phyloP scores from a whole-genome alignment of 2,329 filamentous ascomycete species.

The Stachybotrys chlorohalonatus region DNA sequence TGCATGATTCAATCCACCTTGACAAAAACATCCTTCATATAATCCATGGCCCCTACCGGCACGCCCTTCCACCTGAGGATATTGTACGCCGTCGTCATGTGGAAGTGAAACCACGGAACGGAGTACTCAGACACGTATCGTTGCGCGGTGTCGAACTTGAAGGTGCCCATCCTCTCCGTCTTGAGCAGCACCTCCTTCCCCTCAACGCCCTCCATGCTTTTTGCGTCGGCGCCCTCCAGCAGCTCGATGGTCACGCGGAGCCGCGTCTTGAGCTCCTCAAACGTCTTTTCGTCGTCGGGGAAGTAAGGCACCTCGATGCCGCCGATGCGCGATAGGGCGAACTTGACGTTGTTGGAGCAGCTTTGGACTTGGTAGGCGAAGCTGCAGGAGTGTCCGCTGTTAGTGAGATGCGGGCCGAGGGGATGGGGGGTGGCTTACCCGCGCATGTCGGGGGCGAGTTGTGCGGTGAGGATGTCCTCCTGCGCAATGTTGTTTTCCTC shows the following conservation, averaged over 20 bases:
- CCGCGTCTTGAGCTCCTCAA: conserved; percentile 19
- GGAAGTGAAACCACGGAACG: conserved; percentile 54
- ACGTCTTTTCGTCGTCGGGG: conserved; percentile 15
- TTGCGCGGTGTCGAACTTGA: conserved; percentile 18
- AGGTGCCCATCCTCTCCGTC: conserved; percentile 12
- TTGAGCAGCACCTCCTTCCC: conserved; percentile 13
- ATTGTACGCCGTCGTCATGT: conserved; percentile 44
- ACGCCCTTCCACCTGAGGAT: conserved; percentile 49
- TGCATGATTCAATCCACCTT: background rate
- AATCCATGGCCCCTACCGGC: conserved; percentile 48
- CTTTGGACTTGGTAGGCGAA: conserved; percentile 11
- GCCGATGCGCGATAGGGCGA: conserved; percentile 8
- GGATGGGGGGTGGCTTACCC: conserved; percentile 3
- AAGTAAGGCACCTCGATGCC: conserved; percentile 5
- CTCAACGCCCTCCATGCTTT: conserved; percentile 12
- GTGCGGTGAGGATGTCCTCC: conserved; percentile 10
- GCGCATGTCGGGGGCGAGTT: conserved; percentile 10
- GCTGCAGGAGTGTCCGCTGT: background rate
- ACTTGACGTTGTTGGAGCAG: conserved; percentile 11
- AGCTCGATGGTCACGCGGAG: conserved; percentile 14
- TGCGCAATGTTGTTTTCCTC: background rate
- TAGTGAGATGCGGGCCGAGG: background rate
- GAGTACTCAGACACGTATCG: conserved; percentile 33
- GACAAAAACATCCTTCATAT: conserved; percentile 22
- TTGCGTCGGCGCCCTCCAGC: conserved; percentile 18